Evolutionary conservation across 192 early-diverging fungal genomes (phyloP).

Genomic region (Linnemannia exigua): DNA sequence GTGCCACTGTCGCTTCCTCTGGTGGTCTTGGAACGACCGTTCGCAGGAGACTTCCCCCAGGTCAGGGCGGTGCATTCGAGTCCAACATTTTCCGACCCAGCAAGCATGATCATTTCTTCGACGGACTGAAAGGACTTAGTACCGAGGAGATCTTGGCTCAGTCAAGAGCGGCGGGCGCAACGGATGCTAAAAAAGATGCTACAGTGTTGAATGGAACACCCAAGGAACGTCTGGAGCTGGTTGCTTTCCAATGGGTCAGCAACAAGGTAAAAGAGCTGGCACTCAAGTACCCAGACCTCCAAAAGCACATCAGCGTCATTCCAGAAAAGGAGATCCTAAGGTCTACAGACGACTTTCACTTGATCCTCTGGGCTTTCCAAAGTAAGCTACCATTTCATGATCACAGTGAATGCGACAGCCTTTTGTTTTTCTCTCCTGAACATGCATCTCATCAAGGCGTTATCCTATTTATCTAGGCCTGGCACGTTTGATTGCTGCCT

Average conservation of each 20-base stretch:
- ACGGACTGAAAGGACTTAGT: constrained; percentile 45
- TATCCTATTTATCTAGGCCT: constrained; percentile 16
- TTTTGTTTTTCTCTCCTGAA: not conserved
- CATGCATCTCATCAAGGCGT: not conserved
- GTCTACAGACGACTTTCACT: constrained; percentile 37
- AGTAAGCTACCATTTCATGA: constrained; percentile 12
- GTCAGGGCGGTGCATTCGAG: constrained; percentile 43
- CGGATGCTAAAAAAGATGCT: not conserved
- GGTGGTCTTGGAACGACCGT: constrained; percentile 11
- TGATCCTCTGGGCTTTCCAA: constrained; percentile 49
- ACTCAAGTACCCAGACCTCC: constrained; percentile 34
- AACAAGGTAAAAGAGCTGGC: constrained; percentile 33
- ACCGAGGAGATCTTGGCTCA: constrained; percentile 47
- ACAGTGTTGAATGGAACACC: constrained; percentile 13
- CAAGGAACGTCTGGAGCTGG: constrained; percentile 33
- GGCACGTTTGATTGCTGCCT: constrained; percentile 35
- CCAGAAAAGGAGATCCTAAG: constrained; percentile 22
- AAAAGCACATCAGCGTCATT: constrained; percentile 30
- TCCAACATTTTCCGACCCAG: constrained; percentile 42
- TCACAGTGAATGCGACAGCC: not conserved
- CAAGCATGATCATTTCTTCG: constrained; percentile 36
- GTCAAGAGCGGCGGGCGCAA: constrained; percentile 21
- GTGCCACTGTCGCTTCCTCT: not conserved
- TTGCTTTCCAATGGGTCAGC: constrained; percentile 44
- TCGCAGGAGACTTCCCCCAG: constrained; percentile 34